These are phyloP conservation scores for Malus hybrid DNA, from an alignment of 331 rosid genomes.

Conservation along the genomic window DNA sequence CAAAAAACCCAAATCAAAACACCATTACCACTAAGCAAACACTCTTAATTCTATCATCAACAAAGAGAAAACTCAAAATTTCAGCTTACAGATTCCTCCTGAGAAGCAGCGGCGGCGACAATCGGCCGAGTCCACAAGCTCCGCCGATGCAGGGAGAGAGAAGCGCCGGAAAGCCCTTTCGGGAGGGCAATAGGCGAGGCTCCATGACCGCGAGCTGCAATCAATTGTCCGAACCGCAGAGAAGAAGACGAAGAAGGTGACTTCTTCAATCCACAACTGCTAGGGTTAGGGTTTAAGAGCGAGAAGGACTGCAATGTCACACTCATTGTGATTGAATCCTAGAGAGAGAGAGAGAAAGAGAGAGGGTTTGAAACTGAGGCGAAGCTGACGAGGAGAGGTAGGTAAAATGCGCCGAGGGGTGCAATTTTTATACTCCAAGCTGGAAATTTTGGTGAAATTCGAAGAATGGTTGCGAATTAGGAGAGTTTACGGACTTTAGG, in stretches of 20 bases:
- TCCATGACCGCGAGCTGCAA: slow-evolving; percentile 24
- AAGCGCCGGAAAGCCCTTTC: slow-evolving; percentile 16
- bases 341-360: background rate
- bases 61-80: background rate
- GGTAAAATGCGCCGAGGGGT: background rate
- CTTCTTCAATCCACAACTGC: slow-evolving; percentile 12
- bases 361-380: background rate
- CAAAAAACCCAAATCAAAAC: background rate
- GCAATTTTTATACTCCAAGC: background rate
- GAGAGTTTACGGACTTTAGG: background rate
- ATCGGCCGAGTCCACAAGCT: slow-evolving; percentile 23
- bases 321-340: slow-evolving; percentile 18
- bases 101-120: slow-evolving; percentile 40
- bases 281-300: slow-evolving; percentile 32
- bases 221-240: slow-evolving; percentile 35
- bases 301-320: slow-evolving; percentile 53
- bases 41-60: background rate
- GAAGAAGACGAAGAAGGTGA: slow-evolving; percentile 12
- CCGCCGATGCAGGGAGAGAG: slow-evolving; percentile 20
- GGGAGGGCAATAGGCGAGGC: slow-evolving; percentile 17
- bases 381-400: background rate
- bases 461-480: background rate
- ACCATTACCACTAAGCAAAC: background rate
- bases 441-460: background rate
- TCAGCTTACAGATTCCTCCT: slow-evolving; percentile 56